phyloP scores from a whole-genome alignment of 2,329 filamentous ascomycete species.

The Xylariaceae sp. region DNA sequence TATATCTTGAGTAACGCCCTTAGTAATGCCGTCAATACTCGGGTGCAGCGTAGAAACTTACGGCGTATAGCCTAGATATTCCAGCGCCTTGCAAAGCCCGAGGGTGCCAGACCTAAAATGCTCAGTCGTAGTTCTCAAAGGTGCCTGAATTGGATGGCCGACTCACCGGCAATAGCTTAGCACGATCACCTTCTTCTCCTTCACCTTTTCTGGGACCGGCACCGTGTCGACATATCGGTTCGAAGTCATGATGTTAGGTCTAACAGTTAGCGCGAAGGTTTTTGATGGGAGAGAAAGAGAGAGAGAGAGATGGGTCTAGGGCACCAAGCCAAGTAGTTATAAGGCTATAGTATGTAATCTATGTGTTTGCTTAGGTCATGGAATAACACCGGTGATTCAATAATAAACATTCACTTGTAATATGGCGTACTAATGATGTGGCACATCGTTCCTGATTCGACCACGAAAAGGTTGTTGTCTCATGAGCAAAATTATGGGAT shows the following conservation, averaged over 20 bases:
- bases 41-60: slow-evolving; percentile 1
- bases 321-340: too few species aligned
- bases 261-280: too few species aligned
- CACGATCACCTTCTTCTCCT: slow-evolving; percentile 17
- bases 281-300: too few species aligned
- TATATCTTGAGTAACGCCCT: slow-evolving; percentile 13
- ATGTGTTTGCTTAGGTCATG: too few species aligned
- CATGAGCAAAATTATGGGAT: too few species aligned
- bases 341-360: too few species aligned
- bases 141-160: neutral
- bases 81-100: slow-evolving; percentile 16
- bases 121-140: neutral
- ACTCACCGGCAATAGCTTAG: slow-evolving; percentile 16
- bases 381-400: too few species aligned
- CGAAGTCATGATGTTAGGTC: slow-evolving; percentile 4
- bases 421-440: too few species aligned
- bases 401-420: too few species aligned
- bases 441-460: too few species aligned
- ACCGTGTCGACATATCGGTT: slow-evolving; percentile 14
- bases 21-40: neutral
- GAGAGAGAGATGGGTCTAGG: too few species aligned
- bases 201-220: slow-evolving; percentile 1
- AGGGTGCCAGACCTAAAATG: slow-evolving; percentile 16
- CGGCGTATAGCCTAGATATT: slow-evolving; percentile 16
- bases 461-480: too few species aligned